phyloP scores from a whole-genome alignment of 306 rosid genomes.

The Prunus campanulata region DNA sequence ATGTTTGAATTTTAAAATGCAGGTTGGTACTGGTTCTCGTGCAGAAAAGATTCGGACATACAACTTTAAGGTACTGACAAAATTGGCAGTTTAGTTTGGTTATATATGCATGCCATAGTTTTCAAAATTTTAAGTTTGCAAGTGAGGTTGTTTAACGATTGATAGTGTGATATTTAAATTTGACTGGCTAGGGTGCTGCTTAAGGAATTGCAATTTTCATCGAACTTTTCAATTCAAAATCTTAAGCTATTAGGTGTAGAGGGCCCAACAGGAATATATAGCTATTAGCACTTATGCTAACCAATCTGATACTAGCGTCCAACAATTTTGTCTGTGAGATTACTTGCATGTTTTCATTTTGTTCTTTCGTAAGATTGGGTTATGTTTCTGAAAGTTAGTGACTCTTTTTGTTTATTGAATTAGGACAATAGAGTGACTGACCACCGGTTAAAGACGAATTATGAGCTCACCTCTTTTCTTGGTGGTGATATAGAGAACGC shows the following conservation, averaged over 20 bases:
- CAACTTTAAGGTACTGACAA: slow-evolving; percentile 71
- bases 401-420: slow-evolving; percentile 11
- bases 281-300: not conserved
- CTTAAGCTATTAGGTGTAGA: not conserved
- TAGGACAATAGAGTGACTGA: slow-evolving; percentile 97
- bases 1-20: slow-evolving; percentile 26
- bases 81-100: not conserved
- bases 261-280: not conserved
- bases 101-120: not conserved
- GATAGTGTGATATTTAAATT: not conserved
- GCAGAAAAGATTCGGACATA: slow-evolving; percentile 93
- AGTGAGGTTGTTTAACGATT: slow-evolving; percentile 1
- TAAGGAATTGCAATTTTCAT: slow-evolving; percentile 2
- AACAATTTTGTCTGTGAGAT: not conserved
- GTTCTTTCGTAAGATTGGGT: not conserved
- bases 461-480: slow-evolving; percentile 85
- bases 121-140: not conserved
- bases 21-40: slow-evolving; percentile 98
- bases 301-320: not conserved
- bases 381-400: slow-evolving; percentile 18
- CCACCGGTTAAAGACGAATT: slow-evolving; percentile 85
- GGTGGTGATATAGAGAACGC: slow-evolving; percentile 76
- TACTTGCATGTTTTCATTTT: not conserved
- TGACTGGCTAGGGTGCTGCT: not conserved
- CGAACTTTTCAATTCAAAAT: not conserved